phyloP scores from a whole-genome alignment of 2,329 filamentous ascomycete genomes.

The Xenosphaeropsis pyriputrescens region DNA sequence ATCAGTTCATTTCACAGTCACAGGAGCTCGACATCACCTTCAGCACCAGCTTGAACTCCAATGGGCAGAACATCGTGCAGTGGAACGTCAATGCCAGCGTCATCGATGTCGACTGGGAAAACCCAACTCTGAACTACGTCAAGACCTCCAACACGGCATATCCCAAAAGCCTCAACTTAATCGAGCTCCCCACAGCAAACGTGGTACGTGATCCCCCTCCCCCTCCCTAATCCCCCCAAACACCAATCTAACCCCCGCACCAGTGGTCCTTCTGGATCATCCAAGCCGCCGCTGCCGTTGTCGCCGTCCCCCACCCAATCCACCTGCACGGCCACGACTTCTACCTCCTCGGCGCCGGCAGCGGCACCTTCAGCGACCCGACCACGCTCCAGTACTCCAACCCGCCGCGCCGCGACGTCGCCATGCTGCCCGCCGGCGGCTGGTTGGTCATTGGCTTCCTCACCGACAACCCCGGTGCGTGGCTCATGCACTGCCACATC shows the following conservation, averaged over 20 bases:
- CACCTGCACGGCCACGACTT: slow-evolving; percentile 30
- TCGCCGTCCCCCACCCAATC: slow-evolving; percentile 22
- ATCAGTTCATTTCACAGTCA: neutral
- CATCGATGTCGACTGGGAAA: slow-evolving; percentile 24
- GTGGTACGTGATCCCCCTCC: slow-evolving; percentile 3
- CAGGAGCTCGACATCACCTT: neutral
- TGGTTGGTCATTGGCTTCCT: slow-evolving; percentile 8
- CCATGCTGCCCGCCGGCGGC: slow-evolving; percentile 20
- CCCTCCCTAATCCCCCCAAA: too few relatives aligned
- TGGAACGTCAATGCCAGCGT: slow-evolving; percentile 5
- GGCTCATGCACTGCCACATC: too few relatives aligned
- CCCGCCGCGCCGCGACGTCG: slow-evolving; percentile 33
- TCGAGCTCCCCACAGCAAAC: slow-evolving; percentile 4
- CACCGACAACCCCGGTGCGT: slow-evolving; percentile 16
- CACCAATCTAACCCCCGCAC: too few relatives aligned
- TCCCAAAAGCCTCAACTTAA: slow-evolving; percentile 4
- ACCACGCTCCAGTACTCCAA: slow-evolving; percentile 18
- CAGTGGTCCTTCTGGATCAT: slow-evolving; percentile 7
- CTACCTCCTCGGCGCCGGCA: slow-evolving; percentile 19
- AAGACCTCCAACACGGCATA: slow-evolving; percentile 9
- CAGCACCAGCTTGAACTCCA: neutral
- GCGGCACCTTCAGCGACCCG: slow-evolving; percentile 1
- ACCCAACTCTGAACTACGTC: slow-evolving; percentile 23
- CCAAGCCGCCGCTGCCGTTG: neutral
- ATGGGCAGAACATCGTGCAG: neutral